Conservation (phyloP, 257 asterid species). For the Schizonepeta tenuifolia region DNA sequence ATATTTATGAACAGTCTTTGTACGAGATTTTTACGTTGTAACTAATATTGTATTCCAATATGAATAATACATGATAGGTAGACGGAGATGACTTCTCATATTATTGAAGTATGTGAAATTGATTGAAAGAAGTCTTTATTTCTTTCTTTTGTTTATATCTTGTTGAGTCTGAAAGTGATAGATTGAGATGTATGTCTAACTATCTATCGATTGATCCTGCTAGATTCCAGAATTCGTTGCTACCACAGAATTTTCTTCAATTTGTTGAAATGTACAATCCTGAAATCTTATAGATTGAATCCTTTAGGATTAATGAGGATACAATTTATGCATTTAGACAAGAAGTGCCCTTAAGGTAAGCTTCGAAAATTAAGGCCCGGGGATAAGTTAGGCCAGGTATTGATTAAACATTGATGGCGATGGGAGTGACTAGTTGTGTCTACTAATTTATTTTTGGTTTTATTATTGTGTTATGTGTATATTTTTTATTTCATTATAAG, state of each 20-base stretch:
- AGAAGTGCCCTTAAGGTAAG: constrained; percentile 11
- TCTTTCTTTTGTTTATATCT: neutral
- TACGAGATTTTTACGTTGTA: neutral
- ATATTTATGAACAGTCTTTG: neutral
- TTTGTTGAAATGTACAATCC: neutral
- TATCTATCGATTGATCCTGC: neutral
- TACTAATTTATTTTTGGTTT: neutral
- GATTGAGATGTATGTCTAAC: neutral
- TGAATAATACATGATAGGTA: too few relatives aligned
- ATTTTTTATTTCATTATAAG: neutral
- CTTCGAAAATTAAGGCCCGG: constrained; percentile 2
- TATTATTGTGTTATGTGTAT: neutral
- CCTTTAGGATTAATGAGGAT: neutral
- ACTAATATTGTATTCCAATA: neutral
- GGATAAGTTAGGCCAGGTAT: neutral
- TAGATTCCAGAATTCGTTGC: constrained; percentile 7
- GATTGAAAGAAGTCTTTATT: neutral
- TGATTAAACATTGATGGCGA: neutral
- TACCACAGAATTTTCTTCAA: neutral
- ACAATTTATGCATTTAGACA: neutral
- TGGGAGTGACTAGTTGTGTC: neutral
- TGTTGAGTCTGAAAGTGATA: neutral
- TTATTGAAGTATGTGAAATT: too few relatives aligned
- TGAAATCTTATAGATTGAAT: neutral
- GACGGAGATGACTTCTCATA: too few relatives aligned